These are phyloP conservation scores for Hortaea werneckii DNA, from an alignment of 2,329 filamentous ascomycete species.

Conservation along the genomic window DNA sequence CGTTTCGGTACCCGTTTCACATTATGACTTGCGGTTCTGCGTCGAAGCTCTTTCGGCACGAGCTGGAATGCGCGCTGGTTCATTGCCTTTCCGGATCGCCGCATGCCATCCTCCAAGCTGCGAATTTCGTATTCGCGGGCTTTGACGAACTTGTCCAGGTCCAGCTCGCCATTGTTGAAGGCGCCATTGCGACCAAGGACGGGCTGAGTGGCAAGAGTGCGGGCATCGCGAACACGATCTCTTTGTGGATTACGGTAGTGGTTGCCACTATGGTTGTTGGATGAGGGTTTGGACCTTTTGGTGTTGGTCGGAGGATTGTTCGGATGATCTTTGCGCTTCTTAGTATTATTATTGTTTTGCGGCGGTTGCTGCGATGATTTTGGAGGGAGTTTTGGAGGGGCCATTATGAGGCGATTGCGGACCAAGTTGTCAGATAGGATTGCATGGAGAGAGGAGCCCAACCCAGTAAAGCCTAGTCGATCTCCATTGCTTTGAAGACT, in stretches of 20 bases:
- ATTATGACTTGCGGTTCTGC: slow-evolving; percentile 91
- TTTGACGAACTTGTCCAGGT: slow-evolving; percentile 73
- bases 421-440: too few species aligned
- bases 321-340: slow-evolving; percentile 9
- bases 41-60: slow-evolving; percentile 72
- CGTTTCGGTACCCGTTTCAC: slow-evolving; percentile 77
- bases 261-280: slow-evolving; percentile 1
- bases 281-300: background rate
- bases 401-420: too few species aligned
- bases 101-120: slow-evolving; percentile 73
- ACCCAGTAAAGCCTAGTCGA: too few species aligned
- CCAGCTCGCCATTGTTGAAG: slow-evolving; percentile 63
- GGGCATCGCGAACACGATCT: slow-evolving; percentile 29
- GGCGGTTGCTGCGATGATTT: background rate
- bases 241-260: slow-evolving; percentile 14
- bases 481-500: too few species aligned
- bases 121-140: slow-evolving; percentile 84
- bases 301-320: background rate
- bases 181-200: slow-evolving; percentile 35
- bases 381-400: background rate
- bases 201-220: slow-evolving; percentile 37
- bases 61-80: slow-evolving; percentile 77
- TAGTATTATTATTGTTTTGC: background rate
- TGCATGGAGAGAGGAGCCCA: too few species aligned
- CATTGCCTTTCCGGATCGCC: slow-evolving; percentile 54